These are phyloP conservation scores for Elsinoe perseae DNA, from an alignment of 2,329 filamentous ascomycete genomes.

Conservation along the genomic window DNA sequence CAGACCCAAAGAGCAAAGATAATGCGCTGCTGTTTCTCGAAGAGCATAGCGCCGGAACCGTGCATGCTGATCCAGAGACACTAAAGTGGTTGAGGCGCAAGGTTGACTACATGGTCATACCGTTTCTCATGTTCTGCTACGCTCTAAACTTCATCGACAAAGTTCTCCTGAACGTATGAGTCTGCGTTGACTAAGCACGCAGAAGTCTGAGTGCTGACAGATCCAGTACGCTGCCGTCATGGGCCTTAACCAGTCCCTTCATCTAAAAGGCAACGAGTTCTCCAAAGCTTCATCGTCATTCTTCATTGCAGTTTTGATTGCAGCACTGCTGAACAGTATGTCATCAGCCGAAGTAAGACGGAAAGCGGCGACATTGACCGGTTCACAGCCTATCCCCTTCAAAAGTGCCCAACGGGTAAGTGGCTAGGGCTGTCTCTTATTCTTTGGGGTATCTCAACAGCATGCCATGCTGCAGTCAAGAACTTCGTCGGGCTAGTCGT, in stretches of 20 bases:
- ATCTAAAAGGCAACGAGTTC: conserved; percentile 53
- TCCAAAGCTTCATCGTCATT: conserved; percentile 55
- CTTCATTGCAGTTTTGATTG: conserved; percentile 54
- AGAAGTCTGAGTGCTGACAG: not conserved
- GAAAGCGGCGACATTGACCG: not conserved
- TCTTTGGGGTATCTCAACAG: conserved; percentile 53
- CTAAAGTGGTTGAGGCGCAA: not conserved
- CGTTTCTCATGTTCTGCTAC: conserved; percentile 54
- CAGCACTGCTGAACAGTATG: conserved; percentile 53
- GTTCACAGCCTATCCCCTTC: conserved; percentile 32
- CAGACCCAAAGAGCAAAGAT: not conserved
- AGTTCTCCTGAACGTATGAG: conserved; percentile 54
- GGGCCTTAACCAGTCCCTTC: conserved; percentile 50
- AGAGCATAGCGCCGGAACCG: not conserved
- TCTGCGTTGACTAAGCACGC: conserved; percentile 15
- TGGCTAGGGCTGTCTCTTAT: conserved; percentile 54
- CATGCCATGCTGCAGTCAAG: conserved; percentile 51
- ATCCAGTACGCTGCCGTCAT: conserved; percentile 57
- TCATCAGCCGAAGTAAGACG: not conserved
- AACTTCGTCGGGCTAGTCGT: conserved; percentile 52
- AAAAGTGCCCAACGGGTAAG: conserved; percentile 52
- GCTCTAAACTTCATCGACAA: conserved; percentile 58
- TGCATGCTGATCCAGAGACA: not conserved
- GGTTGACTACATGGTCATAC: conserved; percentile 17
- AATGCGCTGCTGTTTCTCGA: conserved; percentile 7